phyloP scores from a whole-genome alignment of 257 asterid species.

The Fraxinus americana region DNA sequence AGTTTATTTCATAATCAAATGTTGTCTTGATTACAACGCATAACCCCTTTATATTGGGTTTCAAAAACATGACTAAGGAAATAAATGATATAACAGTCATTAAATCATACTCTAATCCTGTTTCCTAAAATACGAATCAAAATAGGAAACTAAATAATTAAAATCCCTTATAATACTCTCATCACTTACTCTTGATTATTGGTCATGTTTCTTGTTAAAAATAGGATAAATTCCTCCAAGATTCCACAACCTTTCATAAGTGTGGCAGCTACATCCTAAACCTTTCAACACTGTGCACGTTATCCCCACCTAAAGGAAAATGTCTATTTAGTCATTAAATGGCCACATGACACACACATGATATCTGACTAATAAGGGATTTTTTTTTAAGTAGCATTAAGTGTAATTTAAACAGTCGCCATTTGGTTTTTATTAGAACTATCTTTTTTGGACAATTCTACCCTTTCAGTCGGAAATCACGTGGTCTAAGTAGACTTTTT shows the following conservation, averaged over 20 bases:
- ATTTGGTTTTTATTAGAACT: background rate
- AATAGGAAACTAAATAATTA: too few species aligned
- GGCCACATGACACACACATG: background rate
- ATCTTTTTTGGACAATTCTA: background rate
- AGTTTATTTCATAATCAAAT: too few species aligned
- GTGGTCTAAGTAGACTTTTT: background rate
- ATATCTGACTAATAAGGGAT: background rate
- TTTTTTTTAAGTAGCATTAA: background rate
- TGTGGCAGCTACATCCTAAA: background rate
- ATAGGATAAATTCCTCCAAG: background rate
- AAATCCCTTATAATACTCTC: too few species aligned
- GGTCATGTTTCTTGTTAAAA: background rate
- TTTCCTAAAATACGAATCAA: too few species aligned
- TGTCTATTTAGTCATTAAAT: background rate
- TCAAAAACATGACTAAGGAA: too few species aligned
- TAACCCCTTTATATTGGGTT: too few species aligned
- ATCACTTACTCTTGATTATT: background rate
- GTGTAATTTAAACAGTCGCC: background rate
- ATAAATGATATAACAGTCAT: too few species aligned
- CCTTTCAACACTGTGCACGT: background rate
- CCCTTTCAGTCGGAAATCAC: too few species aligned
- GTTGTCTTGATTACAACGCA: too few species aligned
- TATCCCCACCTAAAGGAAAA: background rate
- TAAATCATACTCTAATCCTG: too few species aligned
- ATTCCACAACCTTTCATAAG: background rate